Percentiles rank a stretch among this genome's conserved stretches.
Evolutionary conservation across 2,329 filamentous ascomycete genomes (phyloP).

Genomic region (Incumbomyces lentus): DNA sequence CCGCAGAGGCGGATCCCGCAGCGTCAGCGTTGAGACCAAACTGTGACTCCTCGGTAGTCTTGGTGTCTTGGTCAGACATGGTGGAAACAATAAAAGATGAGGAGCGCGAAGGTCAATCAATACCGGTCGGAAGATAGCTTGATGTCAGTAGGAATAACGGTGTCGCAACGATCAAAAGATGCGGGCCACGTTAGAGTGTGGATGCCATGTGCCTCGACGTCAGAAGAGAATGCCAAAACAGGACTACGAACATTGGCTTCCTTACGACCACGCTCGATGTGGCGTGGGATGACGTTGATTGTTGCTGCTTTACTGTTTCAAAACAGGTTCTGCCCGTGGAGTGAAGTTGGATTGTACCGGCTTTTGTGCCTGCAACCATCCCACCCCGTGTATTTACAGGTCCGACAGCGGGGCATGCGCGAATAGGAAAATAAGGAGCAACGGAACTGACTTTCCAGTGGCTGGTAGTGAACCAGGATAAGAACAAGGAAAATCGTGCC

Average conservation of each 20-base stretch:
- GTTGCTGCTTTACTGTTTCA: conserved; percentile 16
- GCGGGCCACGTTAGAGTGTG: not conserved
- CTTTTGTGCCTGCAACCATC: no score
- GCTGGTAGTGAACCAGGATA: conserved; percentile 1
- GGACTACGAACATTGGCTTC: conserved; percentile 6
- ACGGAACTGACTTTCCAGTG: not conserved
- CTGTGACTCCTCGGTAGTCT: conserved; percentile 21
- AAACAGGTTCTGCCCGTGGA: not conserved
- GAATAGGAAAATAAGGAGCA: not conserved
- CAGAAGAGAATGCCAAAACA: conserved; percentile 9
- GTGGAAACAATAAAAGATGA: conserved; percentile 12
- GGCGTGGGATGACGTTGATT: conserved; percentile 15
- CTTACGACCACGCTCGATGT: conserved; percentile 1
- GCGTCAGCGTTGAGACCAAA: conserved; percentile 26
- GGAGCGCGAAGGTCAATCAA: conserved; percentile 12
- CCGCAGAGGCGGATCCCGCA: conserved; percentile 26
- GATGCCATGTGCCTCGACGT: conserved; percentile 14
- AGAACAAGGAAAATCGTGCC: not conserved
- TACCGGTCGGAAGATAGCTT: conserved; percentile 10
- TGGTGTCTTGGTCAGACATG: conserved; percentile 23
- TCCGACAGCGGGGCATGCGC: not conserved
- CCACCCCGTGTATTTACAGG: no score
- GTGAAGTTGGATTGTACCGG: not conserved
- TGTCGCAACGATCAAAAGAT: not conserved
- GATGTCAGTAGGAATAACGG: conserved; percentile 14